A percentile compares a stretch with the other conserved stretches of the same genome.
Evolutionary conservation across 2,329 filamentous ascomycete genomes (phyloP).

Genomic region (Pestalotiopsis sp.): DNA sequence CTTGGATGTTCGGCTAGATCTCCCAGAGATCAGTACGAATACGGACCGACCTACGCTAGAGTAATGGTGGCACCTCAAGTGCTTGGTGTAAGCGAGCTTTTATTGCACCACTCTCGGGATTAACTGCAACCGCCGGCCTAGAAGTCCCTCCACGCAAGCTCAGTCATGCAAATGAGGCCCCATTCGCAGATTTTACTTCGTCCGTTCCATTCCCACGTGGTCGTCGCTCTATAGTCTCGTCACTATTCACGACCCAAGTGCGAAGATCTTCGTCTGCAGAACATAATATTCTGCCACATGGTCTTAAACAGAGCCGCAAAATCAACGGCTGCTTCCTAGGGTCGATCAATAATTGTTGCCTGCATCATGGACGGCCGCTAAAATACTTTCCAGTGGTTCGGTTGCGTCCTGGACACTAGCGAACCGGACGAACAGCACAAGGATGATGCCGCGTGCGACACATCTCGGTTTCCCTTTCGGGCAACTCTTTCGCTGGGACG

Average conservation of each 20-base stretch:
- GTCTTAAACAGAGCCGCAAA: neutral
- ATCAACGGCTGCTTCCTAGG: neutral
- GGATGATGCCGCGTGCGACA: neutral
- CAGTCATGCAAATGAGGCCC: no score
- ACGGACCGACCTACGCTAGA: neutral
- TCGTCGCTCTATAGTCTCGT: neutral
- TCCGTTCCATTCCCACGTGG: no score
- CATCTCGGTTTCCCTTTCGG: slow-evolving; percentile 19
- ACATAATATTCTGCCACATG: neutral
- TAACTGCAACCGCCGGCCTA: neutral
- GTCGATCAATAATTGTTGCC: neutral
- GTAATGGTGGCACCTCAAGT: neutral
- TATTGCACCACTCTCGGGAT: neutral
- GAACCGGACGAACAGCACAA: neutral
- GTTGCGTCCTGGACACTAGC: neutral
- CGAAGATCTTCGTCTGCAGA: neutral
- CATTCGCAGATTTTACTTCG: no score
- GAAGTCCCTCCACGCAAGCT: neutral
- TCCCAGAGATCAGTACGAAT: neutral
- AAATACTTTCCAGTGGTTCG: neutral
- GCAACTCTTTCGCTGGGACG: slow-evolving; percentile 21
- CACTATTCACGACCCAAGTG: neutral
- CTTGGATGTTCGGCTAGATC: neutral
- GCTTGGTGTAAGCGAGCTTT: neutral
- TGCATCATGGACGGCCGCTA: neutral